Conservation (phyloP, 345 rosid genomes). For the Lenwebbia sp. region DNA sequence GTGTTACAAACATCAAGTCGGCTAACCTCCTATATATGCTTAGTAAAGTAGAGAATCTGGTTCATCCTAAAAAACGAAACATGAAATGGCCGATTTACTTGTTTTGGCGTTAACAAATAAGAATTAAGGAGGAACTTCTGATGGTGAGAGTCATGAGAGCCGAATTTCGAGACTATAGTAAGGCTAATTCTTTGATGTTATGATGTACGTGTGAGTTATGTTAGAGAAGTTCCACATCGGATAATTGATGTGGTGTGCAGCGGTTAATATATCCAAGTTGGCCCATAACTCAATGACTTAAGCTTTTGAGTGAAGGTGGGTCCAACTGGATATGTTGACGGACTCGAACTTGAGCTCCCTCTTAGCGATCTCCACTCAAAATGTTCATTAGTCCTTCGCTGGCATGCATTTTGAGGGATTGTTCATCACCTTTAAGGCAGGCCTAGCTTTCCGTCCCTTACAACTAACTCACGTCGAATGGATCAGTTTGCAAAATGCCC, state of each 20-base stretch:
- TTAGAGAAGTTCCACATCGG: too few relatives aligned
- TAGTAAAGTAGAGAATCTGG: neutral
- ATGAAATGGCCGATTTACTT: neutral
- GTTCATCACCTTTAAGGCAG: slow-evolving; percentile 53
- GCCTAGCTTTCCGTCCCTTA: slow-evolving; percentile 72
- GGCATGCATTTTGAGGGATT: neutral
- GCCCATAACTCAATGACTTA: too few relatives aligned
- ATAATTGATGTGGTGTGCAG: too few relatives aligned
- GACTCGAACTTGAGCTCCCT: too few relatives aligned
- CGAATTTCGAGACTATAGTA: too few relatives aligned
- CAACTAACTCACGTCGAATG: slow-evolving; percentile 54
- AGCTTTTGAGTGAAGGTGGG: too few relatives aligned
- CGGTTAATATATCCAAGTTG: too few relatives aligned
- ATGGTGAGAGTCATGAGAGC: too few relatives aligned
- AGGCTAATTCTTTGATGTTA: too few relatives aligned
- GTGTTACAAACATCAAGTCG: neutral
- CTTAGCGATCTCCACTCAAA: neutral
- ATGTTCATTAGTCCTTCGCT: neutral
- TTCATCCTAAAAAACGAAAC: neutral
- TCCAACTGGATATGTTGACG: too few relatives aligned
- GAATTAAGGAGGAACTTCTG: neutral
- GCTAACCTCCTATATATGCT: neutral
- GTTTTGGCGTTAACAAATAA: neutral
- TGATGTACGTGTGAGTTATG: too few relatives aligned
- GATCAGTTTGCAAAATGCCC: slow-evolving; percentile 73